phyloP scores from a whole-genome alignment of 495 filamentous ascomycete species.

The Penicillium dipodomyicola region DNA sequence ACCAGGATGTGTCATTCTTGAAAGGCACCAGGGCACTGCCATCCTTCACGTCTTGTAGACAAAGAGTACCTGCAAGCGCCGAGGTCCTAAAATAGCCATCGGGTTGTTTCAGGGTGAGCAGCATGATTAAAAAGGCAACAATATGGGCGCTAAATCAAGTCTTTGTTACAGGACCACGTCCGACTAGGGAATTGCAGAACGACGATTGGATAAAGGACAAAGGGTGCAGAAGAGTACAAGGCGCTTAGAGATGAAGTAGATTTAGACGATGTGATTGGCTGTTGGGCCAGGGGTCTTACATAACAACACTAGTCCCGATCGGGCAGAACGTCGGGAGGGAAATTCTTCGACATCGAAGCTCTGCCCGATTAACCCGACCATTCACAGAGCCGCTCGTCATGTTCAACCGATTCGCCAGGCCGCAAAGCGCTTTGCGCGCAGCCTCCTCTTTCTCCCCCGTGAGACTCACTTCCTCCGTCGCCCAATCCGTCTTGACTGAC shows the following conservation, averaged over 20 bases:
- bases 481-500: slow-evolving; percentile 22
- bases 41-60: slow-evolving; percentile 15
- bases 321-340: slow-evolving; percentile 32
- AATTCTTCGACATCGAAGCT: slow-evolving; percentile 38
- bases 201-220: not conserved
- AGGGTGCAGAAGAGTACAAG: slow-evolving; percentile 19
- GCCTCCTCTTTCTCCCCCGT: slow-evolving; percentile 38
- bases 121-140: slow-evolving; percentile 16
- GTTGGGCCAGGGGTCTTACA: slow-evolving; percentile 22
- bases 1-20: slow-evolving; percentile 4
- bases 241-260: slow-evolving; percentile 34
- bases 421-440: slow-evolving; percentile 50
- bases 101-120: slow-evolving; percentile 24
- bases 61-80: slow-evolving; percentile 33
- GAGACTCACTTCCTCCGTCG: slow-evolving; percentile 9
- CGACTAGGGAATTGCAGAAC: slow-evolving; percentile 7
- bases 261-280: slow-evolving; percentile 26
- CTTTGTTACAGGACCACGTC: slow-evolving; percentile 14
- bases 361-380: slow-evolving; percentile 17
- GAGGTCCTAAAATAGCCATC: slow-evolving; percentile 26
- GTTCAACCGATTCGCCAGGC: slow-evolving; percentile 51
- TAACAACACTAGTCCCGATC: slow-evolving; percentile 34
- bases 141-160: slow-evolving; percentile 24
- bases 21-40: not conserved
- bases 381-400: slow-evolving; percentile 39